These are phyloP conservation scores for Trichoderma reesei DNA, from an alignment of 495 filamentous ascomycete genomes.

Conservation along the genomic window DNA sequence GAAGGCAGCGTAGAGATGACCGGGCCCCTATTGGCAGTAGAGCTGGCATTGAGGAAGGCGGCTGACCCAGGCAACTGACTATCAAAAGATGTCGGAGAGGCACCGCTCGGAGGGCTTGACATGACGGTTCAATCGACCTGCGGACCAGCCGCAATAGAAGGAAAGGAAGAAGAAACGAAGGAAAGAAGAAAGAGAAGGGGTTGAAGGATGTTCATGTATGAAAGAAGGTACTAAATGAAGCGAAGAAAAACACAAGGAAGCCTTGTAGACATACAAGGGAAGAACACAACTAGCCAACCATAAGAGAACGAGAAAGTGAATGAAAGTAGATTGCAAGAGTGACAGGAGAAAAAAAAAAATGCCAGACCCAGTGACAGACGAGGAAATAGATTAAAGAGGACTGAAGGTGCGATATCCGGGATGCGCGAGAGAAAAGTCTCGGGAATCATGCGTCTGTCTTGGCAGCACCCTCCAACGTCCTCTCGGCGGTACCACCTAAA, in stretches of 20 bases:
- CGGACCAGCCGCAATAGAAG: background rate
- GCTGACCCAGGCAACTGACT: background rate
- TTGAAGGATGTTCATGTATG: background rate
- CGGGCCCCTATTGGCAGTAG: background rate
- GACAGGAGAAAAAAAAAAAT: too few species aligned
- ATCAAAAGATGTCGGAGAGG: background rate
- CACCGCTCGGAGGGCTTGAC: background rate
- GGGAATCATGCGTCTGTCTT: background rate
- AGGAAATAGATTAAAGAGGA: background rate
- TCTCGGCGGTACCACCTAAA: constrained; percentile 3
- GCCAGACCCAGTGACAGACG: background rate
- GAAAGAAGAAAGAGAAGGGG: background rate
- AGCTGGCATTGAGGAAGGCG: background rate
- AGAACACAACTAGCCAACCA: background rate
- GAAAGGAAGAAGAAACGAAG: background rate
- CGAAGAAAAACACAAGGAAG: background rate
- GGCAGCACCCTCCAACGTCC: background rate
- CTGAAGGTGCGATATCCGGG: background rate
- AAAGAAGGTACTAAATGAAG: background rate
- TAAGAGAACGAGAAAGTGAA: background rate
- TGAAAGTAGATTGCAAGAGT: background rate
- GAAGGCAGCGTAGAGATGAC: background rate
- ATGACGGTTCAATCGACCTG: background rate
- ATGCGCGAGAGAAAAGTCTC: background rate
- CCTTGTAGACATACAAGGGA: background rate